Conservation (phyloP, 2,329 filamentous ascomycete genomes). For the Endoconidiophora laricicola region DNA sequence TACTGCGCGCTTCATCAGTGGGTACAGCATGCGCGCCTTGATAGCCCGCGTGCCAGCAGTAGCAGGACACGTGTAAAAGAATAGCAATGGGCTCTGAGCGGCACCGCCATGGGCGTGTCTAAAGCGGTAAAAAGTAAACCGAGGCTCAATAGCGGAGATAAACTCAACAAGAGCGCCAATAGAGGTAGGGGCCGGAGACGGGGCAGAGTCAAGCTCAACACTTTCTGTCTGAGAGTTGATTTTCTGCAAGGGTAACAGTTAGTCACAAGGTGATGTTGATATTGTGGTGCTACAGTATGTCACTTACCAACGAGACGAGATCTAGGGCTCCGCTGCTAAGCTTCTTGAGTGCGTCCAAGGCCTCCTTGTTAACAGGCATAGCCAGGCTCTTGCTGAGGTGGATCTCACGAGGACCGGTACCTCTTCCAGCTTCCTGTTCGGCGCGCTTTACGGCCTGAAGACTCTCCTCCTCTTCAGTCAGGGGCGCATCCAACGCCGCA, state of each 20-base stretch:
- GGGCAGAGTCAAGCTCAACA: conserved; percentile 42
- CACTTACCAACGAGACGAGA: conserved; percentile 48
- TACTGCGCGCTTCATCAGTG: conserved; percentile 51
- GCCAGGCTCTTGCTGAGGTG: conserved; percentile 39
- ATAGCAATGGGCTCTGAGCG: conserved; percentile 46
- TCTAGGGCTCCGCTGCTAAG: conserved; percentile 35
- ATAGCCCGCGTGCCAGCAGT: conserved; percentile 49
- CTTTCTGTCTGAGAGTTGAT: conserved; percentile 56
- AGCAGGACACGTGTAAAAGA: conserved; percentile 68
- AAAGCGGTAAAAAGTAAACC: conserved; percentile 65
- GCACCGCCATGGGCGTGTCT: conserved; percentile 36
- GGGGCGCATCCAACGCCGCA: conserved; percentile 43
- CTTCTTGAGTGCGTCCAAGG: conserved; percentile 44
- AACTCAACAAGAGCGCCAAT: conserved; percentile 37
- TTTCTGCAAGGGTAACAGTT: conserved; percentile 31
- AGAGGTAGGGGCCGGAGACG: conserved; percentile 33
- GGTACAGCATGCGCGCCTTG: conserved; percentile 76
- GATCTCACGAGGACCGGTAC: conserved; percentile 44
- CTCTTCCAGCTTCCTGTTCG: conserved; percentile 56
- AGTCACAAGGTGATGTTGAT: neutral
- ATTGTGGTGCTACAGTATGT: neutral
- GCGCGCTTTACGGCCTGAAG: conserved; percentile 57
- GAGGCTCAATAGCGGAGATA: conserved; percentile 53
- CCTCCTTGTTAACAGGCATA: conserved; percentile 45
- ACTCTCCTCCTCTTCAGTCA: conserved; percentile 63